Base-by-base conservation (phyloP, 2,329 filamentous ascomycete species). In the Xenoacremonium recifei region DNA sequence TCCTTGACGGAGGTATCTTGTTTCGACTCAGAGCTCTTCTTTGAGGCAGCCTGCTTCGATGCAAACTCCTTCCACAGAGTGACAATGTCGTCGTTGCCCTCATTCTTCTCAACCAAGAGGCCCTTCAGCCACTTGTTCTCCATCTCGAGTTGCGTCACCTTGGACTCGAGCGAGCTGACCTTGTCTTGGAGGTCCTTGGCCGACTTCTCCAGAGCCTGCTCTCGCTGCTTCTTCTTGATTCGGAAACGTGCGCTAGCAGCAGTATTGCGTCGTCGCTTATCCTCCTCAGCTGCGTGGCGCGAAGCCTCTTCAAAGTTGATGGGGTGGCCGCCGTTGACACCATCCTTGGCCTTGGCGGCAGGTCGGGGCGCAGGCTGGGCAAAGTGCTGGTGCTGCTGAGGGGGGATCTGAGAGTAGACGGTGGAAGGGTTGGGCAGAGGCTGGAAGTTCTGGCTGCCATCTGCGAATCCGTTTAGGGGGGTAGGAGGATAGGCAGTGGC, bases 141-240 rank as follows among this genome's bases (percentile, higher is more conserved):
- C 55, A 84, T 86, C 70, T 89, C 85, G n/a, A 92, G 77, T 58
- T 89, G 84, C 44, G 79, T 77, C 40, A 93, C 84, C 44, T 82
- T 81, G 57, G 76, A 76, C 67, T 95, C 87, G 6, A 95, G 76
- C 15, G 74, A 72, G 15, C 79, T 73, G 38, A 91, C 86, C 69
- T 90, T 90, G 34, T 93, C 87, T 20, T 80, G 80, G 69, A 92
- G 87, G 54, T 95, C 89, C 66, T 90, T 89, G 57, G 89, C 84
- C 4, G 82, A 85, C 59, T 82, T 82, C 66, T 92, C 88, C 39
- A 95, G 80, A 7, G 87, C 85, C 66, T 91, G 87, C 72, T 95
- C 89, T 37, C 89, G 85, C 70, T 93, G 88, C 80, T 95, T 95
- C 84, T 95, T 95, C 82, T 95, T 95, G 63, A 93, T 82, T 45